Base-by-base conservation (phyloP, 1,139 yeast genomes). In the Komagataea norvegica region DNA sequence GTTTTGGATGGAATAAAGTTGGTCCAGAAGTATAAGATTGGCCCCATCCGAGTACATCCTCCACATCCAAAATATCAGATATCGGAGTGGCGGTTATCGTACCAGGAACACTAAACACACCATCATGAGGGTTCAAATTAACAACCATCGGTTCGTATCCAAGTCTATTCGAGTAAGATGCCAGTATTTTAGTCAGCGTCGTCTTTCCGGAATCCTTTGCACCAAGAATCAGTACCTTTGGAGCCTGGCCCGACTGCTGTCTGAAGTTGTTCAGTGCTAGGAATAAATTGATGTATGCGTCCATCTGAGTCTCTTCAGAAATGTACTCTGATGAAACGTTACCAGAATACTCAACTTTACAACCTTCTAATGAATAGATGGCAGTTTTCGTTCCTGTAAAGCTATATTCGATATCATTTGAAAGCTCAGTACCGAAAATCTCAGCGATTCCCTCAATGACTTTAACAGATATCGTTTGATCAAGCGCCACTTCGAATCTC, bases 391-490 rank as follows among this genome's bases (percentile, higher is more conserved):
- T 55, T 43, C 91, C 71, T 55, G 68, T 55, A 65, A 80, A 71
- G 38, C 70, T 57, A 49, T 84, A 72, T 18, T 79, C 84, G 1
- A 74, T 70, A 43, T 84, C 87, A 25, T 70, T 65, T 3, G 96
- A 86, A 24, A 91, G 70, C 56, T 91, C 98, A 3, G 96, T 87
- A 18, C 98, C 98, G 61, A 84, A 87, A 15, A 89, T 72, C 61
- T 91, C 98, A 2, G 86, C 96, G 2, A 80, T 70, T 2, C 98
- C 98, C 7, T 67, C 64, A 4, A 62, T 46, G 9, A 70, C 57
- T 57, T 70, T 77, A 25, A 87, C 55, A n/a, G 68, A 68, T 33
- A 88, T 55, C 25, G 68, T 67, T 7, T 77, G 65, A 35, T 72
- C 78, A 44, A 72, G 67, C 1, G 78, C 80, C 3, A 86, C 76